Percentiles rank a stretch among this genome's conserved stretches.
These are phyloP conservation scores for Yarrowia sp. DNA, from an alignment of 805 yeast genomes.

Conservation along the genomic window DNA sequence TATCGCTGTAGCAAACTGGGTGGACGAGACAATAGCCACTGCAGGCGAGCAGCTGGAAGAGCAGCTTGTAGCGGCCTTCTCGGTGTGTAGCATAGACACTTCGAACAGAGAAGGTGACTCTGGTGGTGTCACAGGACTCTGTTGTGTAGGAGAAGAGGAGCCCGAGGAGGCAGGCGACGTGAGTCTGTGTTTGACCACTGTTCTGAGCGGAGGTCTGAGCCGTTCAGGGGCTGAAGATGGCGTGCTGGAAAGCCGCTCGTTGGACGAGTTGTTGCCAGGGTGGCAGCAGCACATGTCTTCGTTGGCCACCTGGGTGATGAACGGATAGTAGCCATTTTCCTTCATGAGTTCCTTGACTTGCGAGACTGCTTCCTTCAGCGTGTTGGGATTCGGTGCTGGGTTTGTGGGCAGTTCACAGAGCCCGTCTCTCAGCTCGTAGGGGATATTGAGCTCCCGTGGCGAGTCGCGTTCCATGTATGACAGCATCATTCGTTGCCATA, in stretches of 20 bases:
- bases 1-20: conserved; percentile 23
- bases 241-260: conserved; percentile 13
- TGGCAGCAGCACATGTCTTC: conserved; percentile 34
- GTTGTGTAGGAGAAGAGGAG: conserved; percentile 34
- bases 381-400: conserved; percentile 41
- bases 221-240: background rate
- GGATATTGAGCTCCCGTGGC: conserved; percentile 48
- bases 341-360: conserved; percentile 46
- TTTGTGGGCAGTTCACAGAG: conserved; percentile 40
- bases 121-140: conserved; percentile 33
- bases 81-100: conserved; percentile 23
- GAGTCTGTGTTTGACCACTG: conserved; percentile 25
- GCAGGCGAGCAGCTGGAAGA: conserved; percentile 14
- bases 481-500: conserved; percentile 47
- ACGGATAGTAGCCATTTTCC: conserved; percentile 47
- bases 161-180: conserved; percentile 30
- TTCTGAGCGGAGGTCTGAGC: conserved; percentile 21
- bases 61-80: conserved; percentile 20
- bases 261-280: conserved; percentile 5
- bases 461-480: conserved; percentile 45
- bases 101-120: conserved; percentile 33
- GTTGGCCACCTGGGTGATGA: conserved; percentile 41
- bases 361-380: conserved; percentile 43
- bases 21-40: conserved; percentile 7
- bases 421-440: conserved; percentile 45